A percentile compares a stretch with the other conserved stretches of the same genome.
phyloP scores from a whole-genome alignment of 2,329 filamentous ascomycete genomes.

The Exophiala sp. region DNA sequence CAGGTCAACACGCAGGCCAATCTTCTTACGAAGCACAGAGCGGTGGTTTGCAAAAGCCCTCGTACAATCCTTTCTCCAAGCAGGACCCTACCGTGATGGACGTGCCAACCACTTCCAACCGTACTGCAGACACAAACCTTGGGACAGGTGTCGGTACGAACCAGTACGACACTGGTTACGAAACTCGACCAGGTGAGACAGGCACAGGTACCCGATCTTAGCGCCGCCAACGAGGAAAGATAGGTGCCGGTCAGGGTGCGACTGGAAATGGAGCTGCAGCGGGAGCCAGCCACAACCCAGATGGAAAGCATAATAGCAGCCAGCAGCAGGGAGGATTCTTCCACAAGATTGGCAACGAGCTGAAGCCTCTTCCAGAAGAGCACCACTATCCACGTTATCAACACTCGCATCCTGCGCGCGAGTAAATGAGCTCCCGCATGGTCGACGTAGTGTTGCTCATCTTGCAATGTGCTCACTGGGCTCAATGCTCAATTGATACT shows the following conservation, averaged over 20 bases:
- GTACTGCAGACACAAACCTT: neutral
- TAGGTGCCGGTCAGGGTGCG: neutral
- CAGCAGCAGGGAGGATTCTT: slow-evolving; percentile 4
- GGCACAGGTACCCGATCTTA: neutral
- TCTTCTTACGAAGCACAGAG: slow-evolving; percentile 10
- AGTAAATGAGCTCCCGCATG: too few relatives aligned
- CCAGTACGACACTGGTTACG: neutral
- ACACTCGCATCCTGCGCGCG: neutral
- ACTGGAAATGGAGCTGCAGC: neutral
- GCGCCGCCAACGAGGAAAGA: too few relatives aligned
- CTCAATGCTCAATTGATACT: too few relatives aligned
- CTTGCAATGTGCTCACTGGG: too few relatives aligned
- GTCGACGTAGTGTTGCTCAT: too few relatives aligned
- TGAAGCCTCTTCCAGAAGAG: slow-evolving; percentile 8
- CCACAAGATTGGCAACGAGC: neutral
- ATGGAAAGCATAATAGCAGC: neutral
- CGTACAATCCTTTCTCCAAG: slow-evolving; percentile 24
- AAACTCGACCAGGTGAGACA: neutral
- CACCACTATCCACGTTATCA: neutral
- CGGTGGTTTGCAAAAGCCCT: slow-evolving; percentile 21
- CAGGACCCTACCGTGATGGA: slow-evolving; percentile 5
- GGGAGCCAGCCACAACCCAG: neutral
- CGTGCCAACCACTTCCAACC: neutral
- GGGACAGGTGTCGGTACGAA: neutral
- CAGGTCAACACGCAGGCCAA: neutral